Base-by-base conservation (phyloP, 2,329 filamentous ascomycete species). In the Metarhizium guizhouense region DNA sequence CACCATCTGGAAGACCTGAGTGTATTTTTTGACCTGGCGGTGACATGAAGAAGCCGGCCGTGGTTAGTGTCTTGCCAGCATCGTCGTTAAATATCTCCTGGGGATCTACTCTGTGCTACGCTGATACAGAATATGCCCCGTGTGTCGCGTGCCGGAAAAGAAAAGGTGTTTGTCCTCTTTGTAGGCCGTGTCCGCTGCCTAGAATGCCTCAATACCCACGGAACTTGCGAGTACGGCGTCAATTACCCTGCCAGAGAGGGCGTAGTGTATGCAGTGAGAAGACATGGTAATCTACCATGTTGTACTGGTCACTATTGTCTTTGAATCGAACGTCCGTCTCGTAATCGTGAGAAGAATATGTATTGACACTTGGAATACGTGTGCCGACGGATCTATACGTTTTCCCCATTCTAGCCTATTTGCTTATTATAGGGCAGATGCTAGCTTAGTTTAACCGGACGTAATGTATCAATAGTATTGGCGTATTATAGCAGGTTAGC, bases 241-340 rank as follows among this genome's bases (percentile, higher is more conserved):
- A 20, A 78, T 84, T 2, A 90, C 85, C 18, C 76, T 74, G 58
- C 77, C 78, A 29, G 82, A 73, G n/a, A 1, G 77, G 74, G 55
- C 82, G 78, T 56, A 82, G 70, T 32, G 73, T 74, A 11, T 69
- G 62, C 30, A 72, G 73, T 61, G 81, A 85, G 70, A 91, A 85
- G 68, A 92, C 88, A 70, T 91, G 87, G 77, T 92, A 92, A 74
- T 92, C 88, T 55, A 74, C 78, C 88, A 91, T 92, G 74, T 90
- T 88, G 69, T 90, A 91, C 68, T 91, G 88, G 72, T 90, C 87
- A 66, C 88, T 88, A 77, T 90, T 90, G 77, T 91, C 87, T 74
- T 92, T 91, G 76, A 87, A 85, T 56, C 80, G 56, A 68, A 90
- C 88, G 69, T 84, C 80, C 5, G 86, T 88, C 69, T 89, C 85